Evolutionary conservation across 164 flowering plant species (phyloP), one percentile per base, ranked within the genome.

Genomic region (Macadamia integrifolia): DNA sequence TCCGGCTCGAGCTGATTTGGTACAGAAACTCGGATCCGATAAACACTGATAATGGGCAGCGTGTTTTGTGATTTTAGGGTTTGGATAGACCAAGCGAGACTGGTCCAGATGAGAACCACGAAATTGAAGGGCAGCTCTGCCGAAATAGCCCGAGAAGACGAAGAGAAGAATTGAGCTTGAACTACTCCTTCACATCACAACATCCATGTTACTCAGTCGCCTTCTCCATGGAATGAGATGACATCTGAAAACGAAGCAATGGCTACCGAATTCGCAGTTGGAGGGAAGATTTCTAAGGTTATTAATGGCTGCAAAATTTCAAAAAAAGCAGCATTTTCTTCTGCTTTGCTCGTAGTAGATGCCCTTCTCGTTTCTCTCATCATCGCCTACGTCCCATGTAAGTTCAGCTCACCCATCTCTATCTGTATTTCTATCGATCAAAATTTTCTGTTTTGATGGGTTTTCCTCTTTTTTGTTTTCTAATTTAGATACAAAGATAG

Each of bases 401-500:
- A 87, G 80, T 30, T 3, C 28, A 43, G 11, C 30, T 42, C n/a
- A 43, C 64, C 0, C 9, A 53, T 46, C 64, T 30, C 49, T 35
- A 29, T 40, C 56, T 62, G 58, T 23, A 23, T 23, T 23, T 42
- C 43, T 67, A 44, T 50, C 23, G 3, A 8, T 29, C 11, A 10
- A 61, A 8, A 64, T 52, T 14, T 65, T 18, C 60, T 40, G 56
- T 9, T 8, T 55, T 60, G 31, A 40, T 49, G 49, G 35, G 56
- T 63, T 71, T 61, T 17, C 48, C 55, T 35, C 1, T 46, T n/a
- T 60, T 11, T 44, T 66, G 53, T 68, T 18, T 72, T 76, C 68
- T 50, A 43, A 78, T 65, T 59, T 84, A 93, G 98, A 93, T 78
- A 93, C 98, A 15, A 93, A 93, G 85, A 91, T 93, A 56, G 98